Evolutionary conservation across 1,139 yeast species (phyloP).

Genomic region (Citeromyces siamensis): DNA sequence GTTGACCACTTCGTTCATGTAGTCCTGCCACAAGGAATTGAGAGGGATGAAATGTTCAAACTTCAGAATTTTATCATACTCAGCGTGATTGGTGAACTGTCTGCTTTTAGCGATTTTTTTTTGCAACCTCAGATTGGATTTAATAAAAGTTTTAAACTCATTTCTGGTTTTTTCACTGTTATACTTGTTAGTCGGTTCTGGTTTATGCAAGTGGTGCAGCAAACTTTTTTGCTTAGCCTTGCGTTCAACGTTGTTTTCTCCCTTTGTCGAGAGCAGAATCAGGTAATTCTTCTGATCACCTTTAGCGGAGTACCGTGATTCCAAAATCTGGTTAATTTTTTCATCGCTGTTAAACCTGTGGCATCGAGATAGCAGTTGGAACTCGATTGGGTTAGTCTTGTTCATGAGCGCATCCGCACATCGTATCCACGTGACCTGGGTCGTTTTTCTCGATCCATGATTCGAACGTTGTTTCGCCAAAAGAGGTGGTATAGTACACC

Average conservation of each 20-base stretch:
- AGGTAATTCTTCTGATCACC: constrained; percentile 54
- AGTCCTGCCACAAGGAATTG: constrained; percentile 49
- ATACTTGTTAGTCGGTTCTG: constrained; percentile 10
- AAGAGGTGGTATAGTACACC: constrained; percentile 1
- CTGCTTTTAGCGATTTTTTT: constrained; percentile 22
- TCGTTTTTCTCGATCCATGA: neutral
- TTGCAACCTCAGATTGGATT: constrained; percentile 25
- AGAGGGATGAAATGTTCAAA: constrained; percentile 41
- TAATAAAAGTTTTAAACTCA: constrained; percentile 32
- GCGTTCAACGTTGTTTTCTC: constrained; percentile 11
- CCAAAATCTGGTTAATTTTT: constrained; percentile 34
- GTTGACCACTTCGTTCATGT: constrained; percentile 40
- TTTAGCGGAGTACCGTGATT: constrained; percentile 38
- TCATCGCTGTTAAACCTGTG: constrained; percentile 23
- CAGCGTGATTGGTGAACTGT: constrained; percentile 14
- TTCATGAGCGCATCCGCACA: too few relatives aligned
- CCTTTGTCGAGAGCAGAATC: constrained; percentile 31
- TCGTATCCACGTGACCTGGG: constrained; percentile 1
- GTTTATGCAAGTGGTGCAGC: neutral
- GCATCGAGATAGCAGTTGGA: constrained; percentile 36
- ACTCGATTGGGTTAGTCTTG: constrained; percentile 33
- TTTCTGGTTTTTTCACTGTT: constrained; percentile 23
- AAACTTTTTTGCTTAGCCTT: constrained; percentile 8
- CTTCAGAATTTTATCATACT: constrained; percentile 29
- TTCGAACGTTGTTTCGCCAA: neutral